Percentiles rank a stretch among this genome's conserved stretches.
Conservation (phyloP, 805 yeast genomes). For the Debaryomyces hansenii region DNA sequence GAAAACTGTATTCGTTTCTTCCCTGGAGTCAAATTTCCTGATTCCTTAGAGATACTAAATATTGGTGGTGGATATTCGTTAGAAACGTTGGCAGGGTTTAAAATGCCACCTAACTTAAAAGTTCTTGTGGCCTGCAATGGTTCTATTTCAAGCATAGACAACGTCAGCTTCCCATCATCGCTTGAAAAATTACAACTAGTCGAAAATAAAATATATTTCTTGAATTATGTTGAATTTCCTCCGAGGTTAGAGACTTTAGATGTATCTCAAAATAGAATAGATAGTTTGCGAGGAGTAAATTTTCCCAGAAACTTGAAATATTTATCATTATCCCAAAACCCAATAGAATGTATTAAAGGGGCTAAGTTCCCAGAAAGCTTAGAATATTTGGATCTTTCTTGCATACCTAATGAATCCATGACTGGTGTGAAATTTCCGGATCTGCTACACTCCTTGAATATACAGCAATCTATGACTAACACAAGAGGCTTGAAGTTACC, state of each 20-base stretch:
- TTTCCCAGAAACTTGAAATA: constrained; percentile 33
- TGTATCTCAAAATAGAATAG: constrained; percentile 40
- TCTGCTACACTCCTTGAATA: constrained; percentile 31
- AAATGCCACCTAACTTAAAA: constrained; percentile 32
- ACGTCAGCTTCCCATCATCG: constrained; percentile 31
- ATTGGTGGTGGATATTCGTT: constrained; percentile 40
- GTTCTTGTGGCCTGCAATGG: constrained; percentile 34
- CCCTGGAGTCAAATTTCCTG: constrained; percentile 43
- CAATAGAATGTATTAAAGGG: constrained; percentile 44
- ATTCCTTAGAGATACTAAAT: constrained; percentile 35
- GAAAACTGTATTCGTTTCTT: constrained; percentile 35
- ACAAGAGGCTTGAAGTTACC: constrained; percentile 45
- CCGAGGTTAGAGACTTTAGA: constrained; percentile 27
- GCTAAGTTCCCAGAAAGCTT: constrained; percentile 39
- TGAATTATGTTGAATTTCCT: constrained; percentile 42
- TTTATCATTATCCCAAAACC: constrained; percentile 36
- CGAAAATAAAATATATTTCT: constrained; percentile 39
- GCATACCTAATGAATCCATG: constrained; percentile 47
- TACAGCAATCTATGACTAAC: constrained; percentile 45
- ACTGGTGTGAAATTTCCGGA: constrained; percentile 48
- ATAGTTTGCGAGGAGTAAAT: constrained; percentile 33
- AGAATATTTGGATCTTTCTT: constrained; percentile 37
- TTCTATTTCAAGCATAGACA: constrained; percentile 34
- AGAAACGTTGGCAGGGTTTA: constrained; percentile 40
- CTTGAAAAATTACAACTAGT: constrained; percentile 33